These are phyloP conservation scores for Talaromyces sp. DNA, from an alignment of 2,329 filamentous ascomycete genomes.

Conservation along the genomic window DNA sequence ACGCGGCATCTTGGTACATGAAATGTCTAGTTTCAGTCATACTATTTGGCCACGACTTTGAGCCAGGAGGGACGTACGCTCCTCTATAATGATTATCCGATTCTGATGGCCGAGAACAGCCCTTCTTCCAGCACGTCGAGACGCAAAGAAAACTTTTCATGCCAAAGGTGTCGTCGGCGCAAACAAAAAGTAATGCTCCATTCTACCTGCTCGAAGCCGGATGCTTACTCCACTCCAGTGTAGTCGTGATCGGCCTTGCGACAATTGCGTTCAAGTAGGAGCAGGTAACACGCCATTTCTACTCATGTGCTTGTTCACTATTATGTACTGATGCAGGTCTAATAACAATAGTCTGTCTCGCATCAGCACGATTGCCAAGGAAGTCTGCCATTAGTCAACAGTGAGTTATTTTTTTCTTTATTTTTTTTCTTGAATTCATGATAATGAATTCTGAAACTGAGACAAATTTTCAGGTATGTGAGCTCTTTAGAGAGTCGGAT, in stretches of 20 bases:
- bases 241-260: neutral
- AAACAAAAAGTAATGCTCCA: neutral
- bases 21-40: no score
- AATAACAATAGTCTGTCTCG: neutral
- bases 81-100: no score
- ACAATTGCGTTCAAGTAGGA: neutral
- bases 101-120: neutral
- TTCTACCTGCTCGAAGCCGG: neutral
- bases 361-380: neutral
- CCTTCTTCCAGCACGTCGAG: neutral
- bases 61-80: neutral
- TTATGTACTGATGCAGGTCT: neutral
- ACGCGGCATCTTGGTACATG: no score
- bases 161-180: neutral
- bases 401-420: no score
- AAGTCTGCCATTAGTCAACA: neutral
- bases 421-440: no score
- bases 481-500: neutral
- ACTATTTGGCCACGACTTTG: no score
- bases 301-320: no score
- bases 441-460: no score
- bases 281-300: neutral
- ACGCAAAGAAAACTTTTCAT: neutral
- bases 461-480: neutral
- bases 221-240: neutral